Conservation (phyloP, 139 green algal species). For the Picochlorum sp. region DNA sequence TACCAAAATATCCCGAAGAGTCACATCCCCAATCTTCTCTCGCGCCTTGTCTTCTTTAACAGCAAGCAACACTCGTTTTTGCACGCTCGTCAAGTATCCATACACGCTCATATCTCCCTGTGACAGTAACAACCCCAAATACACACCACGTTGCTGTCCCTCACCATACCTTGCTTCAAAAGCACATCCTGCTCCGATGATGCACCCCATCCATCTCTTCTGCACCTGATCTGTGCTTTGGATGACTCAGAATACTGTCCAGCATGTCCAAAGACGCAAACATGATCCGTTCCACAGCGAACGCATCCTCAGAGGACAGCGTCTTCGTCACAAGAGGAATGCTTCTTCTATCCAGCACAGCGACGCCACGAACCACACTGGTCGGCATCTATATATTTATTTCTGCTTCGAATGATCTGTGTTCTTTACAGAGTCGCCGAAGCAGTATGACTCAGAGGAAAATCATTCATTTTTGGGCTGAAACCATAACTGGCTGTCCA, state of each 20-base stretch:
- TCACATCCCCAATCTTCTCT: too few relatives aligned
- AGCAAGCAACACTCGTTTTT: not conserved
- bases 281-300: not conserved
- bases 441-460: too few relatives aligned
- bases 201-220: too few relatives aligned
- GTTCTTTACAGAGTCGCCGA: too few relatives aligned
- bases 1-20: constrained; percentile 1
- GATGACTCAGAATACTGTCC: not conserved
- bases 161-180: not conserved
- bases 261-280: not conserved
- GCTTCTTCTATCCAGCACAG: not conserved
- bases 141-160: not conserved
- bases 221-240: too few relatives aligned
- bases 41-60: not conserved
- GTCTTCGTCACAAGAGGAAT: not conserved
- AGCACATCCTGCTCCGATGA: too few relatives aligned
- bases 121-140: not conserved
- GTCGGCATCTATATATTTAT: not conserved
- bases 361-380: not conserved
- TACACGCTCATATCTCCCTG: not conserved
- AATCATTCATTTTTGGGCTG: too few relatives aligned
- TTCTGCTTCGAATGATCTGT: too few relatives aligned
- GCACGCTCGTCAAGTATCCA: not conserved
- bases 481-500: too few relatives aligned
- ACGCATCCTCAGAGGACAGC: not conserved